Conservation (phyloP, 140 eudicot genomes). For the Cichorium intybus region DNA sequence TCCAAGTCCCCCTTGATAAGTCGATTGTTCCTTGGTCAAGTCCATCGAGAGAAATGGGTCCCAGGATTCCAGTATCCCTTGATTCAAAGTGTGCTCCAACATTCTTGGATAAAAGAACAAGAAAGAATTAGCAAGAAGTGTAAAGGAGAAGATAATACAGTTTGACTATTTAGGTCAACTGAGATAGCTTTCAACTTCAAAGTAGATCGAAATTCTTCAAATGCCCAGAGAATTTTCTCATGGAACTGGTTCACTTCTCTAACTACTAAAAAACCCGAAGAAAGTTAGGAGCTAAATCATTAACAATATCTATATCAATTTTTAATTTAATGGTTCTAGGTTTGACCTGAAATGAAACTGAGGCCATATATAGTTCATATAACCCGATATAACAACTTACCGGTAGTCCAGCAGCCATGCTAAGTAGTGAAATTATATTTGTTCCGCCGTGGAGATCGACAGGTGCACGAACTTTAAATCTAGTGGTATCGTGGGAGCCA, state of each 20-base stretch:
- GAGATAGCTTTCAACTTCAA: not conserved
- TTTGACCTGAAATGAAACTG: not conserved
- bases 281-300: not conserved
- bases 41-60: constrained; percentile 62
- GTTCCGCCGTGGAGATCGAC: constrained; percentile 60
- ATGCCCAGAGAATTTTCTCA: not conserved
- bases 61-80: constrained; percentile 67
- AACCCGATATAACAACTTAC: constrained; percentile 37
- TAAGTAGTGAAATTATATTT: constrained; percentile 65
- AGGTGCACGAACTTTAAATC: constrained; percentile 49
- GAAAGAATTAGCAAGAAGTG: constrained; percentile 4
- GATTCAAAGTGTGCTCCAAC: constrained; percentile 74
- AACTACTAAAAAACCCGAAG: not conserved
- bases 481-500: constrained; percentile 52
- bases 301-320: not conserved
- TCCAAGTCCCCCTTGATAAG: constrained; percentile 66
- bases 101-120: constrained; percentile 47
- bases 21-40: constrained; percentile 64
- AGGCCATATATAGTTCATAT: not conserved
- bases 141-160: not conserved
- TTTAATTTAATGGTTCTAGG: not conserved
- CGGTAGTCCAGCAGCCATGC: constrained; percentile 83
- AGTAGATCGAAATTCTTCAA: not conserved
- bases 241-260: not conserved
- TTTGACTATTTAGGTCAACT: constrained; percentile 8